Evolutionary conservation across 345 rosid species (phyloP).

Genomic region (Eutrema japonicum): DNA sequence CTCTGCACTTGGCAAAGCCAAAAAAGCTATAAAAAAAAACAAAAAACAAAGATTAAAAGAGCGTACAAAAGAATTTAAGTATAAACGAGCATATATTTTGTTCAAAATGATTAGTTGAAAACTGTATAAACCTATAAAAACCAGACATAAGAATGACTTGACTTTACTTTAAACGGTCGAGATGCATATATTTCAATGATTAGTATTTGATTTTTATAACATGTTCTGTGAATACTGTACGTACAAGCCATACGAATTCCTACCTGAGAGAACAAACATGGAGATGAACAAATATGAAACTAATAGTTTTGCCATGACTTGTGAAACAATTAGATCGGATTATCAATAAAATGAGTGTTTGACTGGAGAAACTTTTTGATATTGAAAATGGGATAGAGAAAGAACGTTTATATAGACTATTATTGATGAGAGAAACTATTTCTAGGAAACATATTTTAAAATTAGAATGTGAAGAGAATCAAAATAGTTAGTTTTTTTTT

Average conservation of each 20-base stretch:
- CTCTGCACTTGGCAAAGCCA: conserved; percentile 16
- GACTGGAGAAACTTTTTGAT: conserved; percentile 1
- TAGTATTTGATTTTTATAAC: not conserved
- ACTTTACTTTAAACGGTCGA: not conserved
- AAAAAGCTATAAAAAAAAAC: not conserved
- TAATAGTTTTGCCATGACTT: conserved; percentile 18
- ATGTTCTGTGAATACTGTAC: not conserved
- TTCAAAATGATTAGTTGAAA: conserved; percentile 2
- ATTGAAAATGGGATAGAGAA: not conserved
- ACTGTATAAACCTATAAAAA: not conserved
- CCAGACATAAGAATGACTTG: too few species aligned
- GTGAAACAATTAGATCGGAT: not conserved
- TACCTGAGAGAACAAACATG: conserved; percentile 27
- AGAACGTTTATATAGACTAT: conserved; percentile 3
- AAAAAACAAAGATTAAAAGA: not conserved
- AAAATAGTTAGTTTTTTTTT: not conserved
- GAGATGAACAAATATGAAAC: conserved; percentile 26
- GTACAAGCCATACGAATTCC: not conserved
- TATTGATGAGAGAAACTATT: not conserved
- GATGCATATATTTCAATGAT: not conserved
- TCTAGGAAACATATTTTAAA: not conserved
- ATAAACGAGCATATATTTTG: not conserved
- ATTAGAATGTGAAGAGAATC: not conserved
- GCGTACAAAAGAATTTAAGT: not conserved
- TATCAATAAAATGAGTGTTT: not conserved